A percentile compares a stretch with the other conserved stretches of the same genome.
Evolutionary conservation across 495 filamentous ascomycete species (phyloP).

Genomic region (Penicillium psychrofluorescens): DNA sequence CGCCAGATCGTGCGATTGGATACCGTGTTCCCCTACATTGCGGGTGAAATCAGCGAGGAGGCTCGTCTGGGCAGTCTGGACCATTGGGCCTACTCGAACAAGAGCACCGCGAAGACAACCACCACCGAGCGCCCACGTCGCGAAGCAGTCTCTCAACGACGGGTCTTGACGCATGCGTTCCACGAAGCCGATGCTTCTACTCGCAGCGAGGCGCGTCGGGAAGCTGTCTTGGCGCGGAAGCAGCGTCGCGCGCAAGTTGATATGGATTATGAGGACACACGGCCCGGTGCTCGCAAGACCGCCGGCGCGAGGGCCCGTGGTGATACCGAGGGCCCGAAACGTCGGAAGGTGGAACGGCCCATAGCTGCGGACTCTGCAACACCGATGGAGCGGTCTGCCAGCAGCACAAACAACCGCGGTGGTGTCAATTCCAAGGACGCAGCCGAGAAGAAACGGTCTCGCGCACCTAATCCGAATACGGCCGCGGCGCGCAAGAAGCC

Average conservation of each 20-base stretch:
- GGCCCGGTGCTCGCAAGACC: conserved; percentile 46
- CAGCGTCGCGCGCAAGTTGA: conserved; percentile 59
- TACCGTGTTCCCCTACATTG: conserved; percentile 73
- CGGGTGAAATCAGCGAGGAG: conserved; percentile 86
- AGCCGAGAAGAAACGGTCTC: conserved; percentile 66
- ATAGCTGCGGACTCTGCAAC: conserved; percentile 38
- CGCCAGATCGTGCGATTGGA: conserved; percentile 82
- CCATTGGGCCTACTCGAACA: conserved; percentile 95
- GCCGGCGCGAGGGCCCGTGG: conserved; percentile 53
- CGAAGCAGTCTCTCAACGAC: conserved; percentile 63
- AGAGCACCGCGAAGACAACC: conserved; percentile 55
- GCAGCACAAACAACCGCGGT: conserved; percentile 38
- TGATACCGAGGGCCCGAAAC: conserved; percentile 52
- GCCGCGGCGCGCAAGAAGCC: conserved; percentile 65
- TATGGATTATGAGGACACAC: conserved; percentile 70
- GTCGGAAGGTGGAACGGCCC: conserved; percentile 71
- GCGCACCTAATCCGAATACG: conserved; percentile 51
- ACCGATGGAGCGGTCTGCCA: conserved; percentile 65
- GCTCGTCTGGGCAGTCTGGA: conserved; percentile 82
- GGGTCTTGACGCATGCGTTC: conserved; percentile 47
- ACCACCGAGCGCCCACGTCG: conserved; percentile 65
- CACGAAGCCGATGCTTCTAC: conserved; percentile 70
- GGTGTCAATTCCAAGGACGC: conserved; percentile 46
- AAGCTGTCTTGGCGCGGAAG: conserved; percentile 69
- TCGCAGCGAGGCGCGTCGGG: conserved; percentile 73